These are phyloP conservation scores for Leucocoprinus leucothites DNA, from an alignment of 768 basidiomycete species.

Conservation along the genomic window DNA sequence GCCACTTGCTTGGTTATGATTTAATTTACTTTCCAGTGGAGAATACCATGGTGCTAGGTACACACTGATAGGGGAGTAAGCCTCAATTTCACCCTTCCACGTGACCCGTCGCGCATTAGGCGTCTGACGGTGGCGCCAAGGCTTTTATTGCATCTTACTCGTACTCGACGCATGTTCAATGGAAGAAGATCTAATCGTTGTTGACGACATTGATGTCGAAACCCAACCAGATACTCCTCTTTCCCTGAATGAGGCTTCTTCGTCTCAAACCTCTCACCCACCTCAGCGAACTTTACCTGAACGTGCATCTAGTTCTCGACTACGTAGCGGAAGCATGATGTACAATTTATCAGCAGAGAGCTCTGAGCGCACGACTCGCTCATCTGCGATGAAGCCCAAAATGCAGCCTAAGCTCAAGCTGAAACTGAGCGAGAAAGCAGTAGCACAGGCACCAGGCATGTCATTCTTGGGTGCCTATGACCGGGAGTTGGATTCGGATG, in stretches of 20 bases:
- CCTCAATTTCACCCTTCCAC: too few relatives aligned
- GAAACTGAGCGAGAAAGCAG: constrained; percentile 82
- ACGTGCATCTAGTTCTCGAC: constrained; percentile 27
- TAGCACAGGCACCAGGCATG: constrained; percentile 78
- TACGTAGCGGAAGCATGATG: constrained; percentile 32
- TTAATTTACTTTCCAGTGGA: too few relatives aligned
- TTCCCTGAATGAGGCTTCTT: constrained; percentile 14
- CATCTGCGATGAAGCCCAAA: constrained; percentile 44
- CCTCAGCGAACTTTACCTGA: constrained; percentile 16
- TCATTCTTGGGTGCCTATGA: constrained; percentile 91
- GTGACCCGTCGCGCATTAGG: too few relatives aligned
- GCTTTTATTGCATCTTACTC: neutral
- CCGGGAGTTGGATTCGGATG: constrained; percentile 91
- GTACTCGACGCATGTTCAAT: constrained; percentile 21
- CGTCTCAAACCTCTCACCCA: constrained; percentile 8
- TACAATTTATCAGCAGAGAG: constrained; percentile 24
- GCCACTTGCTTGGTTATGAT: too few relatives aligned
- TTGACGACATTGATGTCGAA: constrained; percentile 51
- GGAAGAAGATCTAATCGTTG: constrained; percentile 63
- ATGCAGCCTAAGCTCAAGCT: constrained; percentile 80
- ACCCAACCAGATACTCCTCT: constrained; percentile 33
- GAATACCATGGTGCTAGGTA: too few relatives aligned
- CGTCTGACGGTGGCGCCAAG: neutral
- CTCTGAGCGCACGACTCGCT: constrained; percentile 56
- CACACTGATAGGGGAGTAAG: too few relatives aligned